Conservation (phyloP, 306 rosid species). For the Arachis stenosperma region DNA sequence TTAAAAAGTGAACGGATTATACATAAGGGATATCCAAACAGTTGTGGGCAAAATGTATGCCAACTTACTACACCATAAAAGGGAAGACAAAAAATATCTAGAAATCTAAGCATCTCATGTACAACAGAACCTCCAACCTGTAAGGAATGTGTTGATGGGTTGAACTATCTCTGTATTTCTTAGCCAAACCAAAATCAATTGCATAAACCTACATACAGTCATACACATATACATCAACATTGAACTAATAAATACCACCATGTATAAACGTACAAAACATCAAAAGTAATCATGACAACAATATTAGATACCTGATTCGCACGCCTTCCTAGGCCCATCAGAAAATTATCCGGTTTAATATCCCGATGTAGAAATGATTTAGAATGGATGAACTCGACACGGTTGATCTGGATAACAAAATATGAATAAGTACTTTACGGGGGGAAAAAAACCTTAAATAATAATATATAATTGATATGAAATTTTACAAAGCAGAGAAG, state of each 20-base stretch:
- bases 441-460: background rate
- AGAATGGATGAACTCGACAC: conserved; percentile 90
- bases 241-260: conserved; percentile 17
- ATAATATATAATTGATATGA: background rate
- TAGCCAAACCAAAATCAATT: conserved; percentile 97
- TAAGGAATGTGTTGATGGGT: conserved; percentile 97
- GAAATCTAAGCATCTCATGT: conserved; percentile 12
- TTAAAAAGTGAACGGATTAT: conserved; percentile 35
- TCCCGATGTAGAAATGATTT: conserved; percentile 95
- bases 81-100: conserved; percentile 25
- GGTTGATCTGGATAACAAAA: conserved; percentile 66
- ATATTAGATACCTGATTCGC: conserved; percentile 76
- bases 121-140: conserved; percentile 60
- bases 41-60: background rate
- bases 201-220: conserved; percentile 55
- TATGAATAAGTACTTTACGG: background rate
- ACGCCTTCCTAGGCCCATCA: conserved; percentile 98
- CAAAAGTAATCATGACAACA: conserved; percentile 24
- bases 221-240: conserved; percentile 29
- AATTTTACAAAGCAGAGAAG: conserved; percentile 15
- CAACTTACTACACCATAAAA: conserved; percentile 1
- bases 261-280: conserved; percentile 3
- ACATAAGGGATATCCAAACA: conserved; percentile 13
- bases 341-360: conserved; percentile 96
- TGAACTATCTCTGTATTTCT: conserved; percentile 90